These are phyloP conservation scores for Russula olivacea DNA, from an alignment of 768 basidiomycete species.

Conservation along the genomic window DNA sequence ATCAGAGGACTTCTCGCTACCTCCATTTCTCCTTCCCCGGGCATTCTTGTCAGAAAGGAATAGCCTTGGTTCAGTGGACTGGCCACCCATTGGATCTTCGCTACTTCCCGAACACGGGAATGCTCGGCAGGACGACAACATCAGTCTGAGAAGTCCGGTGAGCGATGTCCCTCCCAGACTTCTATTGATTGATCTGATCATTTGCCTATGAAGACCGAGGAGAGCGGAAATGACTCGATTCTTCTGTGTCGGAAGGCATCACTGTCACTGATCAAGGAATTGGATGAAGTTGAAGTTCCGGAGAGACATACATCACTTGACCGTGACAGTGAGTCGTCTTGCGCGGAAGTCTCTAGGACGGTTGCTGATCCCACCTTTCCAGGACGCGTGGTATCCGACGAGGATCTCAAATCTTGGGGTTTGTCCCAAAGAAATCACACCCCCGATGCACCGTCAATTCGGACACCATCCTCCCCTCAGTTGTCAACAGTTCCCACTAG, in stretches of 20 bases:
- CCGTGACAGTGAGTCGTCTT: too few species aligned
- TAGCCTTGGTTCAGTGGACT: slow-evolving; percentile 1
- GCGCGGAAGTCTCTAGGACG: neutral
- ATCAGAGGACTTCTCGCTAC: neutral
- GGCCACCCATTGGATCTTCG: slow-evolving; percentile 15
- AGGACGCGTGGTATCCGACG: neutral
- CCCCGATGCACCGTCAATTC: too few species aligned
- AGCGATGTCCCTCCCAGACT: too few species aligned
- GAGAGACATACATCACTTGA: neutral
- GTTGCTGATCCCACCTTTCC: neutral
- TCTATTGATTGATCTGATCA: too few species aligned
- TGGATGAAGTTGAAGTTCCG: neutral
- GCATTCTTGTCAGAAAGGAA: neutral
- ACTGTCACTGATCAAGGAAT: too few species aligned
- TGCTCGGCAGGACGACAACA: neutral
- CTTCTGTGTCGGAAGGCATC: too few species aligned
- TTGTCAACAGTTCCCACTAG: too few species aligned
- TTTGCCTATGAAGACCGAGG: too few species aligned
- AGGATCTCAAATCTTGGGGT: neutral
- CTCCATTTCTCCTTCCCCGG: neutral
- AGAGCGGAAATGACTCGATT: too few species aligned
- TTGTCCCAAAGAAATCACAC: too few species aligned
- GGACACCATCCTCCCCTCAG: too few species aligned
- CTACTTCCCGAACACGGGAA: neutral
- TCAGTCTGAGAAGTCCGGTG: too few species aligned